Base-by-base conservation (phyloP, 352 stramenopile genomes). In the Achlya hypogyna region DNA sequence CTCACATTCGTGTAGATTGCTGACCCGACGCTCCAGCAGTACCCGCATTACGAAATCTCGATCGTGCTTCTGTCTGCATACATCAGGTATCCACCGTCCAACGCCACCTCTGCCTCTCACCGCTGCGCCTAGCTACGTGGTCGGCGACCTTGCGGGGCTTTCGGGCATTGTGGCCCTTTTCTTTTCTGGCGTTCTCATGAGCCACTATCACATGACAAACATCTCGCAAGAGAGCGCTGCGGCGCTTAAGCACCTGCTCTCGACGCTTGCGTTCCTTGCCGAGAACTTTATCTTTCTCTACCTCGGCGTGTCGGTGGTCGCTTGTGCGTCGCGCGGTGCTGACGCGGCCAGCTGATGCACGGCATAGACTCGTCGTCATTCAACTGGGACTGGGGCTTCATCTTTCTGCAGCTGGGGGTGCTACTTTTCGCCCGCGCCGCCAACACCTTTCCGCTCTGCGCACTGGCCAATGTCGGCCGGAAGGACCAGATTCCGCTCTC, bases 81-180 rank as follows among this genome's bases (percentile, higher is more conserved):
- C 63, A 73, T 90, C 62, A 67, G 60, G 60, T 67, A 49, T 12
- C 8, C 6, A 16, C 6, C 34, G 34, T 42, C 6, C 14, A 20
- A 32, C 29, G 16, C 28, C 6, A 49, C 23, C 8, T 10, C 6
- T 63, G 18, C 1, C 5, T 23, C 34, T 62, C 23, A 54, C 62
- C 53, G 28, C 18, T 53, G 29, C 38, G 6, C 9, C 18, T 53
- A 91, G 82, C 63, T 92, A 93, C 56, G 76, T 96, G 25, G 82
- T 82, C 5, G 83, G 81, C 0, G 83, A 95, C 49, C 65, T 91
- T 31, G 78, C 82, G 8, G 81, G 82, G 10, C 75, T 96, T 34
- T 95, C 84, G 67, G 93, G 95, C 18, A 98, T 98, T 62, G 90
- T 98, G 25, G 92, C 90, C 10, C 86, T 98, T 53, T 92, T 98